These are phyloP conservation scores for Trichosporon coremiiforme DNA, from an alignment of 1,284 basidiomycete genomes.

Conservation along the genomic window DNA sequence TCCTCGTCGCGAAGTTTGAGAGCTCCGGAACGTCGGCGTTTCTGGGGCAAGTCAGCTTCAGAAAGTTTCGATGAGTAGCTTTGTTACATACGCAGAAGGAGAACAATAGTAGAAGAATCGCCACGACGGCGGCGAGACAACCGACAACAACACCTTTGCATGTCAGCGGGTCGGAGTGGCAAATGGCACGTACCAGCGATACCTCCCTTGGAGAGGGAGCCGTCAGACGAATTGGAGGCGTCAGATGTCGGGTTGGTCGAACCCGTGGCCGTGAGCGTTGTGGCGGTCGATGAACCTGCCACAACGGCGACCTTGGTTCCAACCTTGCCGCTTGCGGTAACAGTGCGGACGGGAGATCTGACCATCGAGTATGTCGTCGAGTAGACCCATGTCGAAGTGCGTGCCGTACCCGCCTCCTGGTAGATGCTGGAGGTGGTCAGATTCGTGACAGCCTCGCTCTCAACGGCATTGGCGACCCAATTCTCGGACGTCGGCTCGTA, in stretches of 20 bases:
- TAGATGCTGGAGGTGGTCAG: not conserved
- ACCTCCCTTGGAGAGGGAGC: not conserved
- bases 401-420: not conserved
- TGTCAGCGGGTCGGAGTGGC: not conserved
- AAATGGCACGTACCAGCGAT: not conserved
- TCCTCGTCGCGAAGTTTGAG: conserved; percentile 10
- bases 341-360: not conserved
- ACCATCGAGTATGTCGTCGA: not conserved
- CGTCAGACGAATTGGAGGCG: not conserved
- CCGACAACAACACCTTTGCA: conserved; percentile 12
- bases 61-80: not conserved
- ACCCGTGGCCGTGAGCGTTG: not conserved
- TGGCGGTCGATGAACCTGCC: conserved; percentile 1
- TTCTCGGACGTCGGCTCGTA: not conserved
- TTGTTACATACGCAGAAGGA: conserved; percentile 3
- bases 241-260: not conserved
- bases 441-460: not conserved
- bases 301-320: not conserved
- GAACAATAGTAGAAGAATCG: not conserved
- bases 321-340: not conserved
- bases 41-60: not conserved
- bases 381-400: not conserved
- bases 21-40: not conserved
- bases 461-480: not conserved
- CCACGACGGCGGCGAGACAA: not conserved